Evolutionary conservation across 164 flowering plant genomes (phyloP).

Genomic region (Litsea cubeba): DNA sequence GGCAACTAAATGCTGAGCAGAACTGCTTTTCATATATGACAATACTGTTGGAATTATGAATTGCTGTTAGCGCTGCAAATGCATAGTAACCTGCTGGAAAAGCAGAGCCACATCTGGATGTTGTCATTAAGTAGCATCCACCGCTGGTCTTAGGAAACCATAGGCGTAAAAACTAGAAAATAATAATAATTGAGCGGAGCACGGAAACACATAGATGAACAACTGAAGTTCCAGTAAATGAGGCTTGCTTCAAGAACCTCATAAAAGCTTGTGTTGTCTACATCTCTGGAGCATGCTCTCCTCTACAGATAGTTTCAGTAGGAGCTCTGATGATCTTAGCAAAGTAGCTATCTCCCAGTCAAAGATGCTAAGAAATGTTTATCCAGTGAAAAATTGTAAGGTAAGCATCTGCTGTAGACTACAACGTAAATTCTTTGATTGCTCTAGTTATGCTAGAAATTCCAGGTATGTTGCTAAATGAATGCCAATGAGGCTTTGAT

Average conservation of each 20-base stretch:
- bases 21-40: background rate
- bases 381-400: background rate
- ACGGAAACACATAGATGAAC: too few species aligned
- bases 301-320: background rate
- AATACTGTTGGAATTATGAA: background rate
- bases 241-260: background rate
- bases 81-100: background rate
- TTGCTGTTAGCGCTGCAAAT: background rate
- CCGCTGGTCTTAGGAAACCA: background rate
- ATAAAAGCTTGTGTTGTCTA: background rate
- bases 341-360: background rate
- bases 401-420: background rate
- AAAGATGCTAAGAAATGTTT: background rate
- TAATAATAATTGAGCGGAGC: too few species aligned
- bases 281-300: background rate
- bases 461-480: background rate
- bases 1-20: background rate
- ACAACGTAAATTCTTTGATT: too few species aligned
- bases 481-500: background rate
- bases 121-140: background rate
- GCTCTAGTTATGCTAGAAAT: background rate
- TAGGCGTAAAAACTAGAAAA: background rate
- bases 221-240: too few species aligned
- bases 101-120: background rate
- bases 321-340: background rate